A percentile compares a stretch with the other conserved stretches of the same genome.
These are phyloP conservation scores for Acmispon strigosus DNA, from an alignment of 306 rosid genomes.

Conservation along the genomic window DNA sequence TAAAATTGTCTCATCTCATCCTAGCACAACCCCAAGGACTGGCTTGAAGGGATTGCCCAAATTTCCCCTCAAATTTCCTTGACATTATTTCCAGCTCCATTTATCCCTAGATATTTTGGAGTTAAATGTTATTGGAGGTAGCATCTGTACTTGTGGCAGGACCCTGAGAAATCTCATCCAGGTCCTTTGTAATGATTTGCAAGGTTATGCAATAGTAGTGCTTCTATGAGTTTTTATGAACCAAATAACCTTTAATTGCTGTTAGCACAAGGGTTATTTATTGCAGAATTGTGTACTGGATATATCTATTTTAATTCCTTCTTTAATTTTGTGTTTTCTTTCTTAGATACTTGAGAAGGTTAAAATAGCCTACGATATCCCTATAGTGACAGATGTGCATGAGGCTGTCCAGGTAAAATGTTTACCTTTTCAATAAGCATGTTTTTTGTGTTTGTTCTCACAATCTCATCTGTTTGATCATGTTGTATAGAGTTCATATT, in stretches of 20 bases:
- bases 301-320: slow-evolving; percentile 11
- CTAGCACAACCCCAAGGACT: neutral
- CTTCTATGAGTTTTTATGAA: neutral
- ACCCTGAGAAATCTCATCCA: slow-evolving; percentile 5
- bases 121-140: slow-evolving; percentile 9
- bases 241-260: neutral
- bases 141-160: slow-evolving; percentile 1
- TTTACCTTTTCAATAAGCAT: neutral
- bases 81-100: neutral
- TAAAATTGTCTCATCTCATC: neutral
- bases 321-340: neutral
- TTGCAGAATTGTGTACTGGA: neutral
- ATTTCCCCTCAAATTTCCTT: neutral
- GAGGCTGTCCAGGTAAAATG: slow-evolving; percentile 61
- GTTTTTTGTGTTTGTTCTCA: neutral
- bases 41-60: neutral
- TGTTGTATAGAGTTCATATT: slow-evolving; percentile 13
- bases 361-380: slow-evolving; percentile 81
- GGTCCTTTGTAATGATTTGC: slow-evolving; percentile 2
- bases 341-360: slow-evolving; percentile 90
- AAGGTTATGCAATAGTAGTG: neutral
- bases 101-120: neutral
- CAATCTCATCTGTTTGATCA: neutral
- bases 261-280: neutral
- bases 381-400: slow-evolving; percentile 87